Conservation (phyloP, 192 early-diverging fungal genomes). For the Helicostylum pulchrum region DNA sequence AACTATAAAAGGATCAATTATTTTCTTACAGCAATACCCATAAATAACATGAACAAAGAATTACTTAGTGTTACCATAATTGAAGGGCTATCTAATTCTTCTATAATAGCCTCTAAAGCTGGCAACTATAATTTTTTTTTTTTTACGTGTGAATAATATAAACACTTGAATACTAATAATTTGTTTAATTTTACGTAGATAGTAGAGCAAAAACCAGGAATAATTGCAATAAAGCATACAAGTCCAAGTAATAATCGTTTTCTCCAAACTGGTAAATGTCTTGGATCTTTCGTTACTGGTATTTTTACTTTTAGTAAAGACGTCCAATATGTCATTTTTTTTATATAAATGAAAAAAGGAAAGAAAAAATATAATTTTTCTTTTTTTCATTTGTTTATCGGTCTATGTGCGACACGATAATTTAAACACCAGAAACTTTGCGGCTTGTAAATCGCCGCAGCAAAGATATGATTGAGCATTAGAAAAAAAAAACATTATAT, state of each 20-base stretch:
- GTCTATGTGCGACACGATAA: too few species aligned
- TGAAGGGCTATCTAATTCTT: slow-evolving; percentile 21
- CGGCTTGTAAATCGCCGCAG: too few species aligned
- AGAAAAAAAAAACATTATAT: too few species aligned
- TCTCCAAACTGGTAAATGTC: slow-evolving; percentile 9
- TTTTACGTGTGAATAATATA: neutral
- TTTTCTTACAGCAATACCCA: slow-evolving; percentile 39
- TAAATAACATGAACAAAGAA: slow-evolving; percentile 49
- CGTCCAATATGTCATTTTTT: slow-evolving; percentile 6
- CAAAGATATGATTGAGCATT: too few species aligned
- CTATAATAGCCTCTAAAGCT: slow-evolving; percentile 16
- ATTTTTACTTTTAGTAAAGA: neutral
- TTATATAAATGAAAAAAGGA: neutral
- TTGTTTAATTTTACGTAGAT: slow-evolving; percentile 33
- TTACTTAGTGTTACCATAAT: slow-evolving; percentile 34
- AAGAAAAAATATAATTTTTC: slow-evolving; percentile 9
- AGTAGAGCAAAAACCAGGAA: slow-evolving; percentile 38
- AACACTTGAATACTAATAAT: neutral
- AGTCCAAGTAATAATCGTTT: slow-evolving; percentile 16
- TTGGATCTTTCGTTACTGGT: slow-evolving; percentile 16
- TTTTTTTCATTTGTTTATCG: too few species aligned
- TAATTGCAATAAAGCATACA: slow-evolving; percentile 14
- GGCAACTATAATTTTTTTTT: slow-evolving; percentile 15
- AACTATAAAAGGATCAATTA: neutral
- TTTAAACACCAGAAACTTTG: too few species aligned